phyloP scores from a whole-genome alignment of 2,329 filamentous ascomycete species.

The Pseudocercospora fuligena region DNA sequence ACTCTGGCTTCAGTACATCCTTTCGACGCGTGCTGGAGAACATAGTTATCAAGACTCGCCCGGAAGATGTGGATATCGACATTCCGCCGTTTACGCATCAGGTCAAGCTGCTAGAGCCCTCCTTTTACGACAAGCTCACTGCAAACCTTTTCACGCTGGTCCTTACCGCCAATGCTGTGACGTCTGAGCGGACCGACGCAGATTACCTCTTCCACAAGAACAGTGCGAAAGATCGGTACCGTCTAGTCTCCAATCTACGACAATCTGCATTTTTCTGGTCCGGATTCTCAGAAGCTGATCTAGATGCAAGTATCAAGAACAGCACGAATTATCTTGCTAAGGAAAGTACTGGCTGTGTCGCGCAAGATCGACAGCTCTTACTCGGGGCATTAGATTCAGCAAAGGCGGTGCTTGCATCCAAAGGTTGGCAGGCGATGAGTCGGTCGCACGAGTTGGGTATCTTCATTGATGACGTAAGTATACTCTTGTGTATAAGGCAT shows the following conservation, averaged over 20 bases:
- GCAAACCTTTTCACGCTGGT: slow-evolving; percentile 85
- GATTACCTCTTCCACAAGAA: slow-evolving; percentile 88
- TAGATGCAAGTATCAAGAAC: slow-evolving; percentile 67
- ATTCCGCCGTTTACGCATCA: slow-evolving; percentile 76
- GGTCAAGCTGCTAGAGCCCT: slow-evolving; percentile 76
- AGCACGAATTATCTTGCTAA: slow-evolving; percentile 70
- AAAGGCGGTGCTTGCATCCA: slow-evolving; percentile 62
- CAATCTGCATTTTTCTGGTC: slow-evolving; percentile 87
- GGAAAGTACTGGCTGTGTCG: slow-evolving; percentile 62
- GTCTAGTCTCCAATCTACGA: slow-evolving; percentile 76
- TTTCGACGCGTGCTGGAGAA: slow-evolving; percentile 74
- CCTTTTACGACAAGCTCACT: slow-evolving; percentile 80
- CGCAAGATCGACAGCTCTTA: slow-evolving; percentile 66
- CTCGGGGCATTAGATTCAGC: slow-evolving; percentile 69
- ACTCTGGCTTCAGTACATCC: slow-evolving; percentile 65
- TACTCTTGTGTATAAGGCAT: too few relatives aligned
- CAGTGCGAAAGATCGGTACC: slow-evolving; percentile 69
- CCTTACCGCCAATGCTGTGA: slow-evolving; percentile 83
- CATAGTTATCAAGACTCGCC: slow-evolving; percentile 75
- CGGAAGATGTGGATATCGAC: slow-evolving; percentile 69
- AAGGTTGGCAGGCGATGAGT: slow-evolving; percentile 70
- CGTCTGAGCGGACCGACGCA: slow-evolving; percentile 79
- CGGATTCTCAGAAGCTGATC: slow-evolving; percentile 69
- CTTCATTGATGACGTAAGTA: slow-evolving; percentile 60
- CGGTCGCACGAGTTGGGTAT: slow-evolving; percentile 78